phyloP scores from a whole-genome alignment of 345 rosid genomes.

The Excoecaria cochinchinensis region DNA sequence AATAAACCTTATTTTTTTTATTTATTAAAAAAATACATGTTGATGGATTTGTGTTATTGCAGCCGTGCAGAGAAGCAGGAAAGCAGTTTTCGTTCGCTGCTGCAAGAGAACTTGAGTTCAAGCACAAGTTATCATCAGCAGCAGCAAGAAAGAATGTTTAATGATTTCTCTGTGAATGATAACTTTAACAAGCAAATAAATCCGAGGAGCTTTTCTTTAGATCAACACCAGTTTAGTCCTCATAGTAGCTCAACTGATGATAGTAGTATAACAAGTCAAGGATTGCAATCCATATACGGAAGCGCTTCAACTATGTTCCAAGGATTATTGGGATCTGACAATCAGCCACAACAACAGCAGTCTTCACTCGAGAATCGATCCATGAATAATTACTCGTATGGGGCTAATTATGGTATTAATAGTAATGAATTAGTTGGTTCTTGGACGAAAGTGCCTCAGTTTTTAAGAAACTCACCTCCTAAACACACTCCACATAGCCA shows the following conservation, averaged over 20 bases:
- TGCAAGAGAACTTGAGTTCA: conserved; percentile 56
- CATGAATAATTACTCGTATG: conserved; percentile 32
- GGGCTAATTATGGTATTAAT: conserved; percentile 34
- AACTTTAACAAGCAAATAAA: conserved; percentile 35
- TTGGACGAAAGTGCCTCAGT: conserved; percentile 63
- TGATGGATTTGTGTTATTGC: conserved; percentile 12
- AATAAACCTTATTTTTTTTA: background rate
- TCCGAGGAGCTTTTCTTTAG: conserved; percentile 55
- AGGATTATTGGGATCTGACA: conserved; percentile 48
- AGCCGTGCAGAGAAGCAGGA: conserved; percentile 73
- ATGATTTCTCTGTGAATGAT: conserved; percentile 33
- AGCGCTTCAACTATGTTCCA: conserved; percentile 49
- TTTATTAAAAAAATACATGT: background rate
- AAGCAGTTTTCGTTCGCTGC: conserved; percentile 61
- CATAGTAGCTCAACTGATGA: conserved; percentile 65
- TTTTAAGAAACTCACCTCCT: conserved; percentile 65
- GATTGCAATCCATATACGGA: conserved; percentile 51
- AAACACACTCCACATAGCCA: conserved; percentile 51
- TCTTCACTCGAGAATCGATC: conserved; percentile 36
- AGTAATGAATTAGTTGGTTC: conserved; percentile 42
- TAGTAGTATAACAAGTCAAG: conserved; percentile 60
- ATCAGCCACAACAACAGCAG: conserved; percentile 32
- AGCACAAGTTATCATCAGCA: conserved; percentile 25
- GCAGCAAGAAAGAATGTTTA: conserved; percentile 29
- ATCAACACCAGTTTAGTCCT: conserved; percentile 60